Base-by-base conservation (phyloP, 116 monocot genomes). In the Phalaenopsis hybrid region DNA sequence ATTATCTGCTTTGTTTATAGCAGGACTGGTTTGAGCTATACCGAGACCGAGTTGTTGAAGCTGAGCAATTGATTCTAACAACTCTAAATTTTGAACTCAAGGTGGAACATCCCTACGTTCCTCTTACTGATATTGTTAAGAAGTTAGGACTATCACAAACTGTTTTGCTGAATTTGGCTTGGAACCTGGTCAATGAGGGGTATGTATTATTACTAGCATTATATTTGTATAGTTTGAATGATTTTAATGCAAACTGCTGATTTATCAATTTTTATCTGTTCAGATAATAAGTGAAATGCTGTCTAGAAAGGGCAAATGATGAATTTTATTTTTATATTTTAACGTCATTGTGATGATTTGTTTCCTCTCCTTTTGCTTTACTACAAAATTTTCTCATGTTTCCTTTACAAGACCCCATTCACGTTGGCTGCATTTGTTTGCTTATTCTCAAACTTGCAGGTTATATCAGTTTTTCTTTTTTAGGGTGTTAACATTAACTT, bases 81-180 rank as follows among this genome's bases (percentile, higher is more conserved):
- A 96, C 96, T 44, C 86, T 96, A 55, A 88, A 96, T 85, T 96
- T 96, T 90, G 96, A 96, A 77, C 88, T 96, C 17, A 86, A 89
- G 51, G 96, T 93, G 81, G 81, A 87, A 20, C 96, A 96, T 81
- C 96, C 96, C 78, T 96, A 93, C 86, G 89, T 75, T 61, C 86
- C 88, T 8, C 93, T 96, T 63, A 77, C 81, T 75, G 88, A 93
- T 77, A 89, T 91, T 74, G 81, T 96, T 57, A 86, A 72, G 79
- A 96, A 96, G 85, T 79, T 96, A 81, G 96, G 96, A 59, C 90
- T 96, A 79, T 87, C 93, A 45, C 88, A 89, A 13, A 87, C 90
- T 76, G 84, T 84, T 72, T 79, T 96, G 58, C 79, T 89, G 79
- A 90, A 83, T 79, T 48, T 96, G 80, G 91, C 96, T 81, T 93